A percentile compares a stretch with the other conserved stretches of the same genome.
These are phyloP conservation scores for Fusarium sp. DNA, from an alignment of 2,329 filamentous ascomycete genomes.

Conservation along the genomic window DNA sequence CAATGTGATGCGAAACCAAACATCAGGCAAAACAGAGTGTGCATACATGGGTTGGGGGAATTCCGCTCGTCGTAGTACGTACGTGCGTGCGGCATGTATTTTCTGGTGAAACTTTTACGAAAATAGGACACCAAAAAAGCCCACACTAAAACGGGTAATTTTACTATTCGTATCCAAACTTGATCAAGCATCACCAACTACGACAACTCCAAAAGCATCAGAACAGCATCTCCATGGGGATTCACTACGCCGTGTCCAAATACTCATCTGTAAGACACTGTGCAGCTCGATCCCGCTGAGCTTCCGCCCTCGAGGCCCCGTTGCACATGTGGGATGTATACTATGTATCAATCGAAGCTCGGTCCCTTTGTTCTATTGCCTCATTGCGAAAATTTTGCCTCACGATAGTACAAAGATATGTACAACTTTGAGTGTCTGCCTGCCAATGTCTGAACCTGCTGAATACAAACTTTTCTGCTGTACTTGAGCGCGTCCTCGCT, in stretches of 20 bases:
- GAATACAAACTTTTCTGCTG: constrained; percentile 27
- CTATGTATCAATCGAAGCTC: constrained; percentile 31
- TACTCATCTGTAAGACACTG: constrained; percentile 28
- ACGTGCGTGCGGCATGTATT: constrained; percentile 22
- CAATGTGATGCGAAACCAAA: constrained; percentile 19
- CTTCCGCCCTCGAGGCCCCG: constrained; percentile 24
- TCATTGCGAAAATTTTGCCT: constrained; percentile 32
- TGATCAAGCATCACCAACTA: constrained; percentile 11
- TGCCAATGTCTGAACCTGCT: constrained; percentile 15
- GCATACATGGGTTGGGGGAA: constrained; percentile 29
- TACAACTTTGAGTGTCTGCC: constrained; percentile 18
- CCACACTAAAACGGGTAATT: constrained; percentile 12
- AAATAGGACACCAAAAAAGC: constrained; percentile 8
- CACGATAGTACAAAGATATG: constrained; percentile 18
- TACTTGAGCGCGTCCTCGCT: constrained; percentile 17
- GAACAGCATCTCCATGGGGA: constrained; percentile 12
- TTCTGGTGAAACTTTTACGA: not conserved
- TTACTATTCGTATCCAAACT: constrained; percentile 22
- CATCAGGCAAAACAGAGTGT: constrained; percentile 16
- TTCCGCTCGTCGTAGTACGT: constrained; percentile 29
- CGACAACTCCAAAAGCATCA: constrained; percentile 8
- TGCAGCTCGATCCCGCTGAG: constrained; percentile 37
- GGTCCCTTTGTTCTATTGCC: constrained; percentile 25
- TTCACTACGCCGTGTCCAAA: constrained; percentile 5
- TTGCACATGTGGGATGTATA: constrained; percentile 20